A percentile compares a stretch with the other conserved stretches of the same genome.
These are phyloP conservation scores for Tuber calosporum DNA, from an alignment of 495 filamentous ascomycete species.

Conservation along the genomic window DNA sequence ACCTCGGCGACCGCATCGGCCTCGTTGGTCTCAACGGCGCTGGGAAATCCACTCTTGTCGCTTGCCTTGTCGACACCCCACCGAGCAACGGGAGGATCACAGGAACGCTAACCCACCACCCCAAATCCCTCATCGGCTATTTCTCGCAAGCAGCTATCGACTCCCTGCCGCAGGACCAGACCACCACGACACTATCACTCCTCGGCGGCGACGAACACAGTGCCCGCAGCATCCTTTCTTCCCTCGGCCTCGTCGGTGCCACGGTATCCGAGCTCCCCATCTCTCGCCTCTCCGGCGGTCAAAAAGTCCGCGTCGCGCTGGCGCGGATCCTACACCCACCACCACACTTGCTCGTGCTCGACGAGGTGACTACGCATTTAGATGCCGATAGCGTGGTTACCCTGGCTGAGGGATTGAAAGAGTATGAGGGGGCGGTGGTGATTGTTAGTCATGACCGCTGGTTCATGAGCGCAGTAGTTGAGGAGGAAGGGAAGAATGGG, in stretches of 20 bases:
- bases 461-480: slow-evolving; percentile 60
- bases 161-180: slow-evolving; percentile 48
- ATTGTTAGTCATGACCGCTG: slow-evolving; percentile 73
- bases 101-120: slow-evolving; percentile 56
- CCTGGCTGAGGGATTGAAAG: slow-evolving; percentile 56
- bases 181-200: slow-evolving; percentile 57
- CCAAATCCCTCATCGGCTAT: slow-evolving; percentile 60
- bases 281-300: slow-evolving; percentile 62
- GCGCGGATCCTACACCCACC: slow-evolving; percentile 59
- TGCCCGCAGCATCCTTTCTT: slow-evolving; percentile 54
- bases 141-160: slow-evolving; percentile 75
- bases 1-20: slow-evolving; percentile 62
- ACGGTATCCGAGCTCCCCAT: slow-evolving; percentile 64
- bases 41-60: slow-evolving; percentile 65
- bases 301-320: slow-evolving; percentile 68
- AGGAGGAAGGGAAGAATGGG: slow-evolving; percentile 53
- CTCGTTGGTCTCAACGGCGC: slow-evolving; percentile 67
- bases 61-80: slow-evolving; percentile 49
- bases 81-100: slow-evolving; percentile 42
- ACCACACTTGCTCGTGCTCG: slow-evolving; percentile 68
- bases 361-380: slow-evolving; percentile 80
- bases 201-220: slow-evolving; percentile 57
- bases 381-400: slow-evolving; percentile 70
- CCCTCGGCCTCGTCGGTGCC: slow-evolving; percentile 59
- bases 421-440: slow-evolving; percentile 63